Base-by-base conservation (phyloP, 2,329 filamentous ascomycete genomes). In the Ophiostoma populinum region DNA sequence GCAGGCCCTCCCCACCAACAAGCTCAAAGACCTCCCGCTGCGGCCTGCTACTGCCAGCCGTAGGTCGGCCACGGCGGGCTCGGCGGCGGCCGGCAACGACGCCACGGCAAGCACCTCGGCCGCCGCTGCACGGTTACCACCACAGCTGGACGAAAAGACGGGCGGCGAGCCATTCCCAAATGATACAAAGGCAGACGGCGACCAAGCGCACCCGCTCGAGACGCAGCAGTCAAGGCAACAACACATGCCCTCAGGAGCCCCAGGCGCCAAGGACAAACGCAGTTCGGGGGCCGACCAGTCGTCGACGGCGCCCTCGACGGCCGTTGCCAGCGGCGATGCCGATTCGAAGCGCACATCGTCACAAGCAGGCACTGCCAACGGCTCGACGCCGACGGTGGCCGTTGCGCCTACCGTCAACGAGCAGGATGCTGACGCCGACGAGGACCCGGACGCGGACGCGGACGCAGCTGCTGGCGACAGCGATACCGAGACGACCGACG, bases 401-500 rank as follows among this genome's bases (percentile, higher is more conserved):
- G 54, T 62, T 12, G 57, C 61, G 17, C 50, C 58, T 8, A 57
- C 58, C 3, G 13, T 18, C 7, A 42, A 45, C 6, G 43, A 43
- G 19, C 30, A 37, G 20, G 15, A 47, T 19, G 33, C 19, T 13
- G 15, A n/a, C 8, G 12, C 11, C 3, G 15, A 13, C 11, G 7
- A 10, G 5, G 31, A 19, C 8, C n/a, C 7, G 6, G 31, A 16
- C 31, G 11, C 7, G 7, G 21, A 6, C 6, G 21, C 21, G 21
- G 7, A 22, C 6, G 7, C 6, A 22, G 6, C 21, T n/a, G n/a
- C n/a, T n/a, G n/a, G n/a, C 4, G 70, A 75, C 44, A 65, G 70
- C 18, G 75, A 82, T 51, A 62, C 76, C 36, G 64, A 74, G 37
- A 81, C 82, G 70, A 62, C 64, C 24, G 77, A 81, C 51, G 63